Evolutionary conservation across 768 basidiomycete species (phyloP).

Genomic region (Termitomyces sp.): DNA sequence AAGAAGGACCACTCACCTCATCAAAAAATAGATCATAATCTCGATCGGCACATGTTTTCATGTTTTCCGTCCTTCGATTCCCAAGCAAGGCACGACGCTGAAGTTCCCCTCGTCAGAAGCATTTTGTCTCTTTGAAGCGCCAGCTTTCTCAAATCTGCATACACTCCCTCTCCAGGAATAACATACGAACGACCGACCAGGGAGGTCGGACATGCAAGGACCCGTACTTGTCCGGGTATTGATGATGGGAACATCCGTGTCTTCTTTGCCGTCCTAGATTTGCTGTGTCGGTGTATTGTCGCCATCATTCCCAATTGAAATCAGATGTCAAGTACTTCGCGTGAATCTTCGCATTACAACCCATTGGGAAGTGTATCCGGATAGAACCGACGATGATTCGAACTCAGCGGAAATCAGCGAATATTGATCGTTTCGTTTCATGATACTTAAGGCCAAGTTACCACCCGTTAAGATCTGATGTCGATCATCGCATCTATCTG

Average conservation of each 20-base stretch:
- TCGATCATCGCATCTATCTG: not conserved
- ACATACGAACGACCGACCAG: not conserved
- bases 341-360: no score
- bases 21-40: slow-evolving; percentile 10
- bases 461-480: no score
- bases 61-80: not conserved
- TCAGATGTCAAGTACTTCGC: not conserved
- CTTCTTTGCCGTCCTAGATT: not conserved
- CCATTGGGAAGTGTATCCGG: no score
- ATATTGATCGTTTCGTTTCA: not conserved
- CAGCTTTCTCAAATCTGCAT: not conserved
- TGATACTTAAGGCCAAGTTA: no score
- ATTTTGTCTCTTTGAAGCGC: not conserved
- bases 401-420: not conserved
- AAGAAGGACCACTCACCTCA: not conserved
- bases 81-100: not conserved
- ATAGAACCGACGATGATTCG: no score
- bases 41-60: slow-evolving; percentile 7
- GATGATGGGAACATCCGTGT: not conserved
- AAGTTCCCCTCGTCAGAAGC: not conserved
- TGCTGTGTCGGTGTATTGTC: not conserved
- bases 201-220: not conserved
- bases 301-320: no score
- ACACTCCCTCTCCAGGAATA: not conserved
- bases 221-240: not conserved